phyloP scores from a whole-genome alignment of 163 green algal genomes.

The Scenedesmus sp. region DNA sequence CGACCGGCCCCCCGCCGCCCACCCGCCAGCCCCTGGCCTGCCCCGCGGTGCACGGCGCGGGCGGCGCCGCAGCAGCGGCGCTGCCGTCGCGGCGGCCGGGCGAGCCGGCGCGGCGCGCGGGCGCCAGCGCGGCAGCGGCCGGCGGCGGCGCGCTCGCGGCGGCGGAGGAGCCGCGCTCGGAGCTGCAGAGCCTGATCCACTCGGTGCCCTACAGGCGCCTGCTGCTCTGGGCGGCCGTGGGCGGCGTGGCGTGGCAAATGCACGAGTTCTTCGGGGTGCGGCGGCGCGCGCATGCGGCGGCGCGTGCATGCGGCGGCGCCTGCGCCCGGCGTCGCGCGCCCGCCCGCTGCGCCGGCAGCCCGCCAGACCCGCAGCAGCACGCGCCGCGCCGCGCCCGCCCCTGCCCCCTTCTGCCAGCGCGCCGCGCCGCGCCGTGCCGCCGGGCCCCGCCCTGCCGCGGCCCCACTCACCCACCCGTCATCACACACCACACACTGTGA shows the following conservation, averaged over 20 bases:
- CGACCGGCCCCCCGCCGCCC: no score
- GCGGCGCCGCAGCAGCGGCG: no score
- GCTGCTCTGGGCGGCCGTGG: constrained; percentile 74
- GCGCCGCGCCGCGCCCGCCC: no score
- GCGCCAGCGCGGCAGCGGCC: no score
- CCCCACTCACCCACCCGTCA: no score
- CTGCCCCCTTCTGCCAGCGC: neutral
- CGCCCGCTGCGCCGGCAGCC: neutral
- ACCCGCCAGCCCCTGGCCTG: no score
- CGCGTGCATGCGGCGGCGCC: neutral
- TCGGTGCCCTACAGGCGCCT: constrained; percentile 80
- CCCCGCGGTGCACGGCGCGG: no score
- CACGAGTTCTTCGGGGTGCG: constrained; percentile 91
- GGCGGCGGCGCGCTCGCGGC: constrained; percentile 11
- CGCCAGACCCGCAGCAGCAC: no score
- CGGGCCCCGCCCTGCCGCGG: neutral
- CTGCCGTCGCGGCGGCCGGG: no score
- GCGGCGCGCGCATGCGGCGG: neutral
- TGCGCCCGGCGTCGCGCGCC: neutral
- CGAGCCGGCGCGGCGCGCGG: no score
- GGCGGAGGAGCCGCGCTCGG: constrained; percentile 41
- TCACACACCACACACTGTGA: no score
- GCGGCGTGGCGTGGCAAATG: constrained; percentile 70
- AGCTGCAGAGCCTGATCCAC: constrained; percentile 58
- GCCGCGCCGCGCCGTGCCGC: neutral